phyloP scores from a whole-genome alignment of 2,329 filamentous ascomycete species.

The Pezizomycotina sp. region DNA sequence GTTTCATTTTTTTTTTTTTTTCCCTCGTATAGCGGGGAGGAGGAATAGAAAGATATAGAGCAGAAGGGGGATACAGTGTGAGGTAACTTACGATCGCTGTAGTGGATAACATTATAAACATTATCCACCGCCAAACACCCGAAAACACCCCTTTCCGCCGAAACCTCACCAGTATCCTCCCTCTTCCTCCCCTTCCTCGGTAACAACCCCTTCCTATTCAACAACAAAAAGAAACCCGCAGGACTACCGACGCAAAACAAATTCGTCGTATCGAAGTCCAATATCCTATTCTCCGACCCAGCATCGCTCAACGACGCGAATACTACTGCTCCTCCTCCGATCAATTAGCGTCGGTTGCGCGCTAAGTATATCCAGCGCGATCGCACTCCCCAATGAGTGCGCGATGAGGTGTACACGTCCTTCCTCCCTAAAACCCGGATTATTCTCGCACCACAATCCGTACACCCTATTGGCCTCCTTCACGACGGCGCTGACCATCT shows the following conservation, averaged over 20 bases:
- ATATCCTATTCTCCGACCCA: constrained; percentile 36
- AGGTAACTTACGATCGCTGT: constrained; percentile 39
- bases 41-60: too few species aligned
- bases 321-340: constrained; percentile 26
- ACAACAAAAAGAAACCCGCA: constrained; percentile 76
- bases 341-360: constrained; percentile 63
- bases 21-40: constrained; percentile 26
- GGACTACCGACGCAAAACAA: constrained; percentile 83
- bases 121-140: constrained; percentile 91
- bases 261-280: constrained; percentile 84
- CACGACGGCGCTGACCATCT: constrained; percentile 81
- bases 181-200: constrained; percentile 64
- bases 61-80: background rate
- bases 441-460: constrained; percentile 83
- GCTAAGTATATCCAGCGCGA: constrained; percentile 82
- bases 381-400: constrained; percentile 84
- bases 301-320: too few species aligned
- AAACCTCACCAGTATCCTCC: constrained; percentile 47
- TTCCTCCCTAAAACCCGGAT: constrained; percentile 51
- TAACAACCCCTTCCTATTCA: constrained; percentile 55
- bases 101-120: constrained; percentile 80
- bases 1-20: too few species aligned
- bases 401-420: constrained; percentile 84
- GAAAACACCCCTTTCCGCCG: constrained; percentile 63
- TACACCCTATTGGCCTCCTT: constrained; percentile 92